Conservation (phyloP, 768 basidiomycete species). For the Mycena venus region DNA sequence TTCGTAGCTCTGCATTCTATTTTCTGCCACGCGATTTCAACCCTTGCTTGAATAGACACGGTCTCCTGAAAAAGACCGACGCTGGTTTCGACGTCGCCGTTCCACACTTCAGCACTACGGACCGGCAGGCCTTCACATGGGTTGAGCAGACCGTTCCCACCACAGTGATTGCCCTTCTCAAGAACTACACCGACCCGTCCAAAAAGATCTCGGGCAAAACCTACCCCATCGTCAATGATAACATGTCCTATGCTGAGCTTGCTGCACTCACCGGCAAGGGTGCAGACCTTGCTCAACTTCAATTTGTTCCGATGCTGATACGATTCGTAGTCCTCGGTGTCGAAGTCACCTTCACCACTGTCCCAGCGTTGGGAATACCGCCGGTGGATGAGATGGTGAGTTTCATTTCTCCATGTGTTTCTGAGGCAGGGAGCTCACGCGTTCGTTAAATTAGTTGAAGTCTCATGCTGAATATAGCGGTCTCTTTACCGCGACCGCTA, state of each 20-base stretch:
- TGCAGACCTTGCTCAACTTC: neutral
- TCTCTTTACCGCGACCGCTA: neutral
- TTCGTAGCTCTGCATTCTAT: neutral
- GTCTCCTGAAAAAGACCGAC: neutral
- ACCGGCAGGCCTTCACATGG: neutral
- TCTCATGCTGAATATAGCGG: conserved; percentile 14
- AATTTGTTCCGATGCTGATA: conserved; percentile 5
- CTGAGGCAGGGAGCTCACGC: too few relatives aligned
- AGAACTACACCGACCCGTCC: conserved; percentile 3
- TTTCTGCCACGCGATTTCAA: neutral
- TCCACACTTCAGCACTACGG: neutral
- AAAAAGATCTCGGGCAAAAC: neutral
- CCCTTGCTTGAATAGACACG: neutral
- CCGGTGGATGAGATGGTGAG: conserved; percentile 1
- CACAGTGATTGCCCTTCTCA: too few relatives aligned
- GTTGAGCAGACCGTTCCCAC: too few relatives aligned
- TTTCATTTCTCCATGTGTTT: too few relatives aligned
- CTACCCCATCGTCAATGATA: conserved; percentile 15
- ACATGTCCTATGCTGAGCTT: neutral
- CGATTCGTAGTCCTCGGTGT: conserved; percentile 28
- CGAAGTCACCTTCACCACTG: conserved; percentile 8
- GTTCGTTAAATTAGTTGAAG: neutral
- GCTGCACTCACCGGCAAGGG: neutral
- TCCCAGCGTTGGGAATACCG: neutral
- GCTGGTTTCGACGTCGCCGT: neutral